A percentile compares a stretch with the other conserved stretches of the same genome.
These are phyloP conservation scores for Sideroxylon spinosum DNA, from an alignment of 179 eudicot genomes.

Conservation along the genomic window DNA sequence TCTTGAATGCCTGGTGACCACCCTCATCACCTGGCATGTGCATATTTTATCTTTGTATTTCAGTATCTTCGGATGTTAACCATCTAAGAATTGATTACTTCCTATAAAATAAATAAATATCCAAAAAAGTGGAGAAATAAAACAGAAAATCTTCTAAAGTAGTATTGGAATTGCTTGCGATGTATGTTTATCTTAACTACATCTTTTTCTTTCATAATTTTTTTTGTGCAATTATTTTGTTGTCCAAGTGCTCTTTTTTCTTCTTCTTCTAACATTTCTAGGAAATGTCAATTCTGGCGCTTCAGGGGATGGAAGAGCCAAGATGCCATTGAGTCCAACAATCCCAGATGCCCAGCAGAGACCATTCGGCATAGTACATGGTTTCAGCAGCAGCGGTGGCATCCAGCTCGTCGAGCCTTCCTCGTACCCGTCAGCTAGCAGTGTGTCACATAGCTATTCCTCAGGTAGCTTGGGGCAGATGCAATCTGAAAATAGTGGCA, in stretches of 20 bases:
- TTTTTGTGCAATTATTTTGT: background rate
- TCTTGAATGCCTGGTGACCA: too few relatives aligned
- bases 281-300: constrained; percentile 8
- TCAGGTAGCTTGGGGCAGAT: constrained; percentile 87
- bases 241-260: background rate
- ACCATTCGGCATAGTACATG: constrained; percentile 45
- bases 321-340: constrained; percentile 82
- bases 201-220: background rate
- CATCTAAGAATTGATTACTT: too few relatives aligned
- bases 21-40: too few relatives aligned
- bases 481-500: constrained; percentile 58
- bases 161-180: too few relatives aligned
- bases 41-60: too few relatives aligned
- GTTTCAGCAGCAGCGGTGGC: constrained; percentile 39
- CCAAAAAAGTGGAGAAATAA: too few relatives aligned
- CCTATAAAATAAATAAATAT: too few relatives aligned
- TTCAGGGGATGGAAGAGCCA: constrained; percentile 78
- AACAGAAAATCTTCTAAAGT: too few relatives aligned
- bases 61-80: too few relatives aligned
- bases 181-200: too few relatives aligned
- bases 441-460: constrained; percentile 83
- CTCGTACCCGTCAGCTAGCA: constrained; percentile 40
- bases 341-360: constrained; percentile 47
- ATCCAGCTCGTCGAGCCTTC: constrained; percentile 58
- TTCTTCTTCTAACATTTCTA: background rate